Evolutionary conservation across 176 grass and related monocot species (phyloP), one percentile per base, ranked within the genome.

Genomic region (Echinochloa phyllopogon): DNA sequence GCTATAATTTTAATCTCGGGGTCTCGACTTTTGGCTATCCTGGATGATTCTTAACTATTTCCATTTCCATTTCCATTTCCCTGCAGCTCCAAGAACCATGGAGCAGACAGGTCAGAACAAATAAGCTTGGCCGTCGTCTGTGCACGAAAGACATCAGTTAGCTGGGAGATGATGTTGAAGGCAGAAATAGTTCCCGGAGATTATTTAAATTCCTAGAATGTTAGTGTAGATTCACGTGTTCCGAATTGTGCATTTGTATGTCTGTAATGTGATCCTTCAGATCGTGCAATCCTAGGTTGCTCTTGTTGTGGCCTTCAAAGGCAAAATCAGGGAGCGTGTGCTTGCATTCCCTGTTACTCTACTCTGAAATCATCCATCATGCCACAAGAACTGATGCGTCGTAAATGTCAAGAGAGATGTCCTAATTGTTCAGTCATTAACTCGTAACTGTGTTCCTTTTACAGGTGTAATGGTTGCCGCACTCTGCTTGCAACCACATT

Each of bases 51-150:
- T 87, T 24, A 91, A 69, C 65, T 64, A 33, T 79, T 52, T 51
- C 10, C 51, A 53, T 80, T 17, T 80, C 24, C 53, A 33, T 79
- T 52, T 51, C 10, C 51, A 53, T 80, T 17, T 80, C 24, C 53
- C 52, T 87, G 80, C 89, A 87, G 89, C 85, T 60, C 89, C 89
- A 52, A 84, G 85, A 84, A 69, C 51, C n/a, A 47, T 87, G 16
- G 85, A 87, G 75, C 89, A 80, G 52, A 75, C 85, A 87, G 75
- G 85, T 37, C 85, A 91, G 80, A 91, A 29, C 81, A 84, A 83
- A 63, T 84, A 75, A 79, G 29, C 39, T 69, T 39, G 42, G 66
- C 49, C 42, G 24, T 43, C 4, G 0, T 43, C 84, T 24, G 42
- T 17, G 18, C 42, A 8, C 9, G 5, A 8, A 65, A 55, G 61